Percentiles rank a stretch among this genome's conserved stretches.
Conservation (phyloP, 208 protist genomes). For the Leishmania arabica region DNA sequence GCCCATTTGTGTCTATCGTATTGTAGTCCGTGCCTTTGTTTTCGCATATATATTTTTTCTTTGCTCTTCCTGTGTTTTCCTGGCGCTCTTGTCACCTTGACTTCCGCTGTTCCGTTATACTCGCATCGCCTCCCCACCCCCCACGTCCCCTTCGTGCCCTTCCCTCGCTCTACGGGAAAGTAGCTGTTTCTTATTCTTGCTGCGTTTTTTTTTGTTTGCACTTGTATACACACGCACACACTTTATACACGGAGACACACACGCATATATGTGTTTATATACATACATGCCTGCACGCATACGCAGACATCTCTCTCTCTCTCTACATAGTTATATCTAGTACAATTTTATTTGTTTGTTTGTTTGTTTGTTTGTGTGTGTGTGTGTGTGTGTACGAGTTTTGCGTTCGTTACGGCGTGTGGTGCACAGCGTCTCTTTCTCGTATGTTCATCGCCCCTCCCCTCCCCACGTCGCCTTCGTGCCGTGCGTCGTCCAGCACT, state of each 20-base stretch:
- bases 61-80: not conserved
- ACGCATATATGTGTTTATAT: not conserved
- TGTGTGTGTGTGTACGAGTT: no score
- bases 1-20: not conserved
- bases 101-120: not conserved
- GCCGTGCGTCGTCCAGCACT: not conserved
- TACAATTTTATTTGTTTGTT: no score
- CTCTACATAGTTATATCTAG: not conserved
- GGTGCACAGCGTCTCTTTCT: no score
- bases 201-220: not conserved
- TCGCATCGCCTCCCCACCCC: not conserved
- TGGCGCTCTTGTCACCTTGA: not conserved
- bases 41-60: not conserved
- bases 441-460: no score
- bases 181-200: not conserved
- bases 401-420: no score
- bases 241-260: not conserved
- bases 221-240: not conserved
- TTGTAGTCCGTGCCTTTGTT: not conserved
- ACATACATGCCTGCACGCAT: not conserved
- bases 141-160: not conserved
- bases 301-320: not conserved
- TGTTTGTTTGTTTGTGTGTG: no score
- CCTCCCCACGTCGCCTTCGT: no score
- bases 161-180: not conserved